A percentile compares a stretch with the other conserved stretches of the same genome.
Conservation (phyloP, 768 basidiomycete species). For the Termitomyces sp. region DNA sequence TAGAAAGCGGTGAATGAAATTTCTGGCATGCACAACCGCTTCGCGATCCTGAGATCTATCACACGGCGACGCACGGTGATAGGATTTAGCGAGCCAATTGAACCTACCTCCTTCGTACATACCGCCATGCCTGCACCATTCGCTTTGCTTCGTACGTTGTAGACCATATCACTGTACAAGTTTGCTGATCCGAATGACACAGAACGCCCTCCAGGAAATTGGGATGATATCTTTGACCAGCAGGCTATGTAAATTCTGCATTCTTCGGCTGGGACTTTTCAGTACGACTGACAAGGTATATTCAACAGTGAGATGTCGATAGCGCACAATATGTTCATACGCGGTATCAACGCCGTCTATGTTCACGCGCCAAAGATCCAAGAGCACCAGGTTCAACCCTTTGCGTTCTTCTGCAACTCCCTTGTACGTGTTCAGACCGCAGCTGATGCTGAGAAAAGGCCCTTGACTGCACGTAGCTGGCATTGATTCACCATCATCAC, state of each 20-base stretch:
- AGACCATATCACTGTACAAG: not conserved
- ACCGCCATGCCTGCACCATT: conserved; percentile 7
- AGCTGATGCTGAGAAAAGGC: not conserved
- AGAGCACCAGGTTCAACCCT: conserved; percentile 18
- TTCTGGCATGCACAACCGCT: no score
- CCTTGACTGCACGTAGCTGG: conserved; percentile 12
- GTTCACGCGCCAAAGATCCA: conserved; percentile 18
- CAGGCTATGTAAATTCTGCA: conserved; percentile 20
- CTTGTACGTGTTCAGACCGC: conserved; percentile 12
- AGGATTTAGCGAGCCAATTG: not conserved
- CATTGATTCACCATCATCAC: conserved; percentile 25
- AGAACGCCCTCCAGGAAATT: conserved; percentile 18
- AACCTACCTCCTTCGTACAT: not conserved
- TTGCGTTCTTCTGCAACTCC: conserved; percentile 20
- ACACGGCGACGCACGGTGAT: not conserved
- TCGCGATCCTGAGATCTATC: no score
- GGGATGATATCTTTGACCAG: conserved; percentile 21
- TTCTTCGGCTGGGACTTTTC: not conserved
- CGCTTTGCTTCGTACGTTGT: not conserved
- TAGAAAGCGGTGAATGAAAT: no score
- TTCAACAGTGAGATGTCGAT: conserved; percentile 22
- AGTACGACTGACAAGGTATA: not conserved
- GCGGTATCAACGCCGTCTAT: conserved; percentile 22
- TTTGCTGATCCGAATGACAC: not conserved
- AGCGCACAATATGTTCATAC: conserved; percentile 24